phyloP scores from a whole-genome alignment of 2,329 filamentous ascomycete genomes.

The Zopfia rhizophila region DNA sequence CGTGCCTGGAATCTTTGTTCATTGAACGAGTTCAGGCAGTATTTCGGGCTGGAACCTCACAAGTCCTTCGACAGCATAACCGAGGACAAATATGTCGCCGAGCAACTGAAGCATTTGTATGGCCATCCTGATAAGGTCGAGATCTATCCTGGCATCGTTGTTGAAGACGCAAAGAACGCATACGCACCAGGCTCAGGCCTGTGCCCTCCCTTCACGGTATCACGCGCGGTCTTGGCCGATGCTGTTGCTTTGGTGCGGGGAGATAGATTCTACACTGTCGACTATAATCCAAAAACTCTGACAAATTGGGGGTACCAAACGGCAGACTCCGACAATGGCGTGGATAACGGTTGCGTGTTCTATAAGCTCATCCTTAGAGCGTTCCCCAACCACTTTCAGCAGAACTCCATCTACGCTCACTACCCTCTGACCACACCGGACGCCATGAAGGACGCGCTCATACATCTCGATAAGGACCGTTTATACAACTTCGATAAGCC shows the following conservation, averaged over 20 bases:
- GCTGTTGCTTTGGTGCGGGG: slow-evolving; percentile 81
- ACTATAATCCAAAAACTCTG: slow-evolving; percentile 74
- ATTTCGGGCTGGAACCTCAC: slow-evolving; percentile 81
- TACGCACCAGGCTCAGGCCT: slow-evolving; percentile 77
- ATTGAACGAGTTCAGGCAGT: slow-evolving; percentile 85
- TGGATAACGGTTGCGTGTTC: slow-evolving; percentile 85
- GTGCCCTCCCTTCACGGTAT: slow-evolving; percentile 79
- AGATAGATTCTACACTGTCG: slow-evolving; percentile 81
- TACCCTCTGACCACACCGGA: slow-evolving; percentile 77
- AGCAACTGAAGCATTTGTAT: slow-evolving; percentile 68
- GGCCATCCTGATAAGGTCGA: slow-evolving; percentile 84
- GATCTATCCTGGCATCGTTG: slow-evolving; percentile 80
- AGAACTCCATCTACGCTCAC: slow-evolving; percentile 83
- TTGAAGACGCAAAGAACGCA: slow-evolving; percentile 78
- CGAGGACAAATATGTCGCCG: slow-evolving; percentile 75
- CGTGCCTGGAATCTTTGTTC: slow-evolving; percentile 81
- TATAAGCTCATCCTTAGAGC: slow-evolving; percentile 85
- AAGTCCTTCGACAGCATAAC: slow-evolving; percentile 86
- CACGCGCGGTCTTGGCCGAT: slow-evolving; percentile 79
- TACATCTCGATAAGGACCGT: slow-evolving; percentile 71
- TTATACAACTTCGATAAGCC: slow-evolving; percentile 77
- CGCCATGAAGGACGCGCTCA: slow-evolving; percentile 78
- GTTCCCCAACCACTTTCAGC: slow-evolving; percentile 81
- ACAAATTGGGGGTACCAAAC: slow-evolving; percentile 88
- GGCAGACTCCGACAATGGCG: slow-evolving; percentile 74